These are phyloP conservation scores for Liriodendron chinense DNA, from an alignment of 164 flowering plant genomes.

Conservation along the genomic window DNA sequence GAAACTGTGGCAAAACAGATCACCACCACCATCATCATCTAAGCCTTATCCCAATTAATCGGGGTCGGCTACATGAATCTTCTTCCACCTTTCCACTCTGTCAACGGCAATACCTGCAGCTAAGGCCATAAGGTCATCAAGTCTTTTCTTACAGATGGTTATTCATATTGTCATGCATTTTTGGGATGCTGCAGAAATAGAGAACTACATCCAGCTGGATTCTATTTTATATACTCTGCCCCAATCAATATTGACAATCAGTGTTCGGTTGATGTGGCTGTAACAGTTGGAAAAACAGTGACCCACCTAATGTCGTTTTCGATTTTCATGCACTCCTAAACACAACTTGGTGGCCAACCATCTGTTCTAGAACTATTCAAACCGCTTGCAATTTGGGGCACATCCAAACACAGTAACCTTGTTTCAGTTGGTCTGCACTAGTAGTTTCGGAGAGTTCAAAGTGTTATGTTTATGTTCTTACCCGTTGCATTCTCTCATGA, in stretches of 20 bases:
- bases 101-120: no score
- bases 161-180: no score
- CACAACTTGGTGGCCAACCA: neutral
- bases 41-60: no score
- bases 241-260: neutral
- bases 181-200: no score
- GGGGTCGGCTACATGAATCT: no score
- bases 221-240: no score
- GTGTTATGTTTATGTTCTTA: neutral
- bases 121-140: no score
- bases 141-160: no score
- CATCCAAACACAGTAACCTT: neutral
- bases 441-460: neutral
- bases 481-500: slow-evolving; percentile 1
- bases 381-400: neutral
- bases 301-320: neutral
- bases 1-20: no score
- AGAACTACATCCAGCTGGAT: no score
- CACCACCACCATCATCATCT: no score
- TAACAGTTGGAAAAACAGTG: neutral
- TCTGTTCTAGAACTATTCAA: neutral
- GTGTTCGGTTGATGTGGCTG: neutral
- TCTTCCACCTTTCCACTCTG: no score
- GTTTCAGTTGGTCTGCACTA: neutral
- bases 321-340: neutral